Evolutionary conservation across 768 basidiomycete genomes (phyloP), one percentile per base, ranked within the genome.

Genomic region (Pisolithus tinctorius): DNA sequence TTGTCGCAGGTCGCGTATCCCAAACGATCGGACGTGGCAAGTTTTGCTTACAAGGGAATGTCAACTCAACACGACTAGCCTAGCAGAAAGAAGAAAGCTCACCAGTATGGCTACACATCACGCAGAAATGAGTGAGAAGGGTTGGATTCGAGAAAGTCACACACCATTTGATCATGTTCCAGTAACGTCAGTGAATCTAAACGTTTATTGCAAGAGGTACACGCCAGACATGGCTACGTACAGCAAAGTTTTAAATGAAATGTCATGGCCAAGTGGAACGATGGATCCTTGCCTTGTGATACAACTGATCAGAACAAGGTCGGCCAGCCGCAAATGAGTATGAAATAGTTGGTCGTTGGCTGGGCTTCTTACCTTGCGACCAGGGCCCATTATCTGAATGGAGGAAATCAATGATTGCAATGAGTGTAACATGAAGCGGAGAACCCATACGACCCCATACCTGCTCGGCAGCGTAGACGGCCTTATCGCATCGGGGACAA

Each of bases 401-500:
- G 11, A 34, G 13, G 11, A 34, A 34, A 14, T 14, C 4, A 14
- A 13, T 34, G 34, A 5, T 34, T 13, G 34, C 34, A 34, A 13
- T 14, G 13, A 34, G 31, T 34, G 31, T 13, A 34, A 34, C 31
- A 5, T 34, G 34, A 34, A 34, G 34, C 34, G 13, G 34, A 34
- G 34, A 34, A 34, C 11, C 11, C 34, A 34, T 34, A 34, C 30
- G 30, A 31, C 30, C 30, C 30, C 74, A 56, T 54, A 84, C 88
- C 79, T 93, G 89, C 66, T 94, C 91, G 47, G 90, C 91, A 54
- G 86, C 86, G 69, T 94, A 94, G 30, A 93, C 92, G 0, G 78
- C 66, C 67, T 84, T 89, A 52, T 66, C 68, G 68, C 90, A 93
- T 61, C 80, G 69, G 14, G 90, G 86, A 63, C 90, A 93, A 48